Conservation (phyloP, 305 asterid species). For the Fraxinus dipetala region DNA sequence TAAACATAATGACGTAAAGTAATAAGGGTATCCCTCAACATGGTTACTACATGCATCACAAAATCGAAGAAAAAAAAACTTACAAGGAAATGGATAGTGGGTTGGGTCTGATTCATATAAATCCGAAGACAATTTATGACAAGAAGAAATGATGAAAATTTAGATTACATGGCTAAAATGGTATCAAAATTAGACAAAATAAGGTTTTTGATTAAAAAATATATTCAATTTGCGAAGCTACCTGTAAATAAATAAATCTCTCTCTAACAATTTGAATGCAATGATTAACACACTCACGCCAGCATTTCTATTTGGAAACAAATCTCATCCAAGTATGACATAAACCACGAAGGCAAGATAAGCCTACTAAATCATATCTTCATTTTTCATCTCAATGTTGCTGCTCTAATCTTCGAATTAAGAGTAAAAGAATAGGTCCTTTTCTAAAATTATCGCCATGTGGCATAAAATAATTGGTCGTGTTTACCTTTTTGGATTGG, state of each 20-base stretch:
- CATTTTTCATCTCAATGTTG: conserved; percentile 2
- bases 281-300: neutral
- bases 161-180: too few relatives aligned
- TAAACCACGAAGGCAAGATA: conserved; percentile 37
- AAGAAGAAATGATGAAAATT: too few relatives aligned
- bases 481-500: neutral
- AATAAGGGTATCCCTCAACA: too few relatives aligned
- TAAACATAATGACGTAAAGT: too few relatives aligned
- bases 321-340: conserved; percentile 35
- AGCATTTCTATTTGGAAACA: conserved; percentile 16
- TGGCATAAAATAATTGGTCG: conserved; percentile 17
- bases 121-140: too few relatives aligned
- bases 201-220: neutral
- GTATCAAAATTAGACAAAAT: too few relatives aligned
- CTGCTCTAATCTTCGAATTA: conserved; percentile 20
- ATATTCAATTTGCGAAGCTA: neutral
- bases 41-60: too few relatives aligned
- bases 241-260: neutral
- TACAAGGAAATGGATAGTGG: too few relatives aligned
- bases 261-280: neutral
- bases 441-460: conserved; percentile 30
- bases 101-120: too few relatives aligned
- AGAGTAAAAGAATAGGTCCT: conserved; percentile 19
- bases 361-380: conserved; percentile 41
- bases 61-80: too few relatives aligned